Evolutionary conservation across 371 early-diverging fungal species (phyloP).

Genomic region (Haplosporangium sp.): DNA sequence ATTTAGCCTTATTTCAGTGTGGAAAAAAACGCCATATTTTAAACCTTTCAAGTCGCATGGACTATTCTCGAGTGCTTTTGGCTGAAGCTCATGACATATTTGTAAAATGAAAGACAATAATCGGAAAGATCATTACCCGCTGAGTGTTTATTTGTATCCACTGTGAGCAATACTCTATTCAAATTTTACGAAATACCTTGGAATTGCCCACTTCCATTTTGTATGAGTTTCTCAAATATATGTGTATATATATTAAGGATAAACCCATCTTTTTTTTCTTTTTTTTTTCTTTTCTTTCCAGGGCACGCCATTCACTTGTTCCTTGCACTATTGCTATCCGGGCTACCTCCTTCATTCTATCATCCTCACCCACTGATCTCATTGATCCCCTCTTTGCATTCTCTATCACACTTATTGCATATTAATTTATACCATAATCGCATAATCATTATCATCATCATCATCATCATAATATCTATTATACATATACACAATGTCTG

Average conservation of each 20-base stretch:
- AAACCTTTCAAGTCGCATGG: background rate
- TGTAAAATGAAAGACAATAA: background rate
- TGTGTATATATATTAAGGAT: too few relatives aligned
- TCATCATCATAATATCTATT: background rate
- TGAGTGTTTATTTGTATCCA: background rate
- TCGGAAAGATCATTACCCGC: conserved; percentile 1
- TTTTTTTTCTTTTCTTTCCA: too few relatives aligned
- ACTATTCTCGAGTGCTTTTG: background rate
- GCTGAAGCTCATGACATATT: background rate
- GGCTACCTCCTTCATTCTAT: too few relatives aligned
- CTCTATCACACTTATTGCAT: background rate
- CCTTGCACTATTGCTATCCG: too few relatives aligned
- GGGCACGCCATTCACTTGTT: too few relatives aligned
- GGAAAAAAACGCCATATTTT: background rate
- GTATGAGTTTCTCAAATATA: too few relatives aligned
- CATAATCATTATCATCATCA: too few relatives aligned
- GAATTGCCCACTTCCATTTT: too few relatives aligned
- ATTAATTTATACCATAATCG: background rate
- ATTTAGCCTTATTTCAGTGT: conserved; percentile 1
- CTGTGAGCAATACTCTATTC: too few relatives aligned
- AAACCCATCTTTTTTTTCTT: too few relatives aligned
- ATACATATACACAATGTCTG: background rate
- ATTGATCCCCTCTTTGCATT: background rate
- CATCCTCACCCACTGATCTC: background rate
- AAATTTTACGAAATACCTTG: too few relatives aligned